phyloP scores from a whole-genome alignment of 1,284 basidiomycete species.

The Ganoderma boninense region DNA sequence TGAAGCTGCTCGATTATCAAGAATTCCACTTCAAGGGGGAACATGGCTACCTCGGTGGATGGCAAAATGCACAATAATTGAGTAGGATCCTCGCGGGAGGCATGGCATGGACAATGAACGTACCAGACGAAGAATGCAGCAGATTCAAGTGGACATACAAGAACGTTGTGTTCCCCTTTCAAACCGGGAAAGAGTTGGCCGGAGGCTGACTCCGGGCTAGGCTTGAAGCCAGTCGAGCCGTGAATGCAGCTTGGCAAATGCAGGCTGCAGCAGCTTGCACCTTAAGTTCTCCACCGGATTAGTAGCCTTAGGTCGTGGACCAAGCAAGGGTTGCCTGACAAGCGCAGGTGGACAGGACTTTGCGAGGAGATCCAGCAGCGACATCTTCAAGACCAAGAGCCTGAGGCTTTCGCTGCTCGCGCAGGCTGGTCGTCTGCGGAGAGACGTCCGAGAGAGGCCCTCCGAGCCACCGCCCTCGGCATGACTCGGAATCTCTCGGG shows the following conservation, averaged over 20 bases:
- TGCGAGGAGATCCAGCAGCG: too few species aligned
- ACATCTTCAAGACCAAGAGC: too few species aligned
- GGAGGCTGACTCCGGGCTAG: neutral
- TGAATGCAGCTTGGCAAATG: neutral
- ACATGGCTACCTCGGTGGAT: neutral
- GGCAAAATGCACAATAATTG: neutral
- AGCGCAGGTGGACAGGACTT: too few species aligned
- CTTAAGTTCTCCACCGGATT: too few species aligned
- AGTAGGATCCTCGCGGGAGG: neutral
- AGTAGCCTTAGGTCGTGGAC: too few species aligned
- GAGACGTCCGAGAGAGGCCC: too few species aligned
- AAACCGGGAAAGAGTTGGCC: neutral
- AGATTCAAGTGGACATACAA: neutral
- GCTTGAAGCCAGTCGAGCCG: neutral
- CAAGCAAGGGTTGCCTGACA: too few species aligned
- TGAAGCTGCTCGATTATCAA: constrained; percentile 14
- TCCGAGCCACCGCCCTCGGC: too few species aligned
- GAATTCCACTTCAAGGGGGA: constrained; percentile 14
- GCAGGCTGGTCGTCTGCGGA: too few species aligned
- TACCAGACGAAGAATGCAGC: neutral
- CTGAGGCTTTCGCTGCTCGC: too few species aligned
- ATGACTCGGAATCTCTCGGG: too few species aligned
- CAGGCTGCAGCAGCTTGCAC: neutral
- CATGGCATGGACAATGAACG: neutral
- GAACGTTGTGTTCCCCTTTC: neutral